phyloP scores from a whole-genome alignment of 345 rosid genomes.

The Ricinus communis region DNA sequence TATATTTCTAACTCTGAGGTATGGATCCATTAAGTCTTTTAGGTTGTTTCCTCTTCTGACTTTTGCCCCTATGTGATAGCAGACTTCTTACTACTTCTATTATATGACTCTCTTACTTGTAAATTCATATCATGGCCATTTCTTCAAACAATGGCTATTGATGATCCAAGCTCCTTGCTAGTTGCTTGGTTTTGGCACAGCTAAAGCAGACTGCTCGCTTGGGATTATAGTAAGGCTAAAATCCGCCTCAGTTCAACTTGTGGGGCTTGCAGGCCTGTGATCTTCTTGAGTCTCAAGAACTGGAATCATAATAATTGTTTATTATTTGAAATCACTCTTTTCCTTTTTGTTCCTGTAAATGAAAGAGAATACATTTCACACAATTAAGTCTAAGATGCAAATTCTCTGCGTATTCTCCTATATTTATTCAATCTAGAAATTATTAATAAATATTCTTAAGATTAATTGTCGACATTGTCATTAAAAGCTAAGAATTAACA shows the following conservation, averaged over 20 bases:
- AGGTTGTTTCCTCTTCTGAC: slow-evolving; percentile 14
- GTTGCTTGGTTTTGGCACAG: not conserved
- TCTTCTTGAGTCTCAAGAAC: too few relatives aligned
- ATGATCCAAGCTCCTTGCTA: not conserved
- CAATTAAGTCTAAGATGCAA: too few relatives aligned
- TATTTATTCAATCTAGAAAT: not conserved
- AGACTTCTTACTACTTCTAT: not conserved
- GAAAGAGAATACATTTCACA: too few relatives aligned
- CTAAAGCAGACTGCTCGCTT: not conserved
- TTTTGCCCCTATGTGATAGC: not conserved
- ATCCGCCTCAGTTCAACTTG: too few relatives aligned
- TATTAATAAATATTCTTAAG: not conserved
- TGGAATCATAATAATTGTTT: too few relatives aligned
- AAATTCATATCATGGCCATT: not conserved
- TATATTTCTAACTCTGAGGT: slow-evolving; percentile 96
- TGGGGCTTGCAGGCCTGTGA: too few relatives aligned
- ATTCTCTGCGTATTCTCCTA: not conserved
- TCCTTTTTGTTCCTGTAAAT: not conserved
- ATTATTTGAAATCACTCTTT: not conserved
- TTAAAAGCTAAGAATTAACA: too few relatives aligned
- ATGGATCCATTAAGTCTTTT: slow-evolving; percentile 23
- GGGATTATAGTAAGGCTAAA: too few relatives aligned
- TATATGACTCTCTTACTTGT: not conserved
- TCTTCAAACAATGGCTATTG: not conserved
- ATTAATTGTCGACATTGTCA: not conserved